These are phyloP conservation scores for Strigomonas culicis DNA, from an alignment of 208 protist species.

Conservation along the genomic window DNA sequence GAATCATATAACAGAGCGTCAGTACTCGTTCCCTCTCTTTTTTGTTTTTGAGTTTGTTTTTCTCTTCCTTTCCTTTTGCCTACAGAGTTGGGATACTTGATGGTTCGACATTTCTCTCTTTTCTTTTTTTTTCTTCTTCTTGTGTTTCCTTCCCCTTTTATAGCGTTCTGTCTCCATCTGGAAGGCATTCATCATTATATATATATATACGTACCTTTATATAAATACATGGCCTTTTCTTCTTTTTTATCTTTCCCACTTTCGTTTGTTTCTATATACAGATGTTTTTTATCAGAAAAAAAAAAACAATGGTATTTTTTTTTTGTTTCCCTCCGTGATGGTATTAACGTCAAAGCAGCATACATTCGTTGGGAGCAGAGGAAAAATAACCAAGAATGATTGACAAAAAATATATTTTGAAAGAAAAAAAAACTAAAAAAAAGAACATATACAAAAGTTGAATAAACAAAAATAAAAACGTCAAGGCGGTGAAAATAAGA, in stretches of 20 bases:
- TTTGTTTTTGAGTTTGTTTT: not conserved
- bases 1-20: not conserved
- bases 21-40: not conserved
- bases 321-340: not conserved
- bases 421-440: conserved; percentile 7
- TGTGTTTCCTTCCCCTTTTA: conserved; percentile 7
- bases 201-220: conserved; percentile 3
- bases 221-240: conserved; percentile 6
- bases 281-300: not conserved
- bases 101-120: not conserved
- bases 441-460: not conserved
- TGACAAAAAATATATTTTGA: not conserved
- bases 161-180: not conserved
- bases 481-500: not conserved
- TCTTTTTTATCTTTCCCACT: conserved; percentile 18
- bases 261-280: not conserved
- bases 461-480: not conserved
- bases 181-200: not conserved
- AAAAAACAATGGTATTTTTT: not conserved
- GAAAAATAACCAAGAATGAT: not conserved
- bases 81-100: not conserved
- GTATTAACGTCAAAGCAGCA: no score
- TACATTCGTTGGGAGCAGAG: not conserved
- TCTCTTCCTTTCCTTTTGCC: conserved; percentile 21
- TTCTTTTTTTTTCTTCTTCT: conserved; percentile 11